Base-by-base conservation (phyloP, 345 rosid genomes). In the Rhizophora apiculata region DNA sequence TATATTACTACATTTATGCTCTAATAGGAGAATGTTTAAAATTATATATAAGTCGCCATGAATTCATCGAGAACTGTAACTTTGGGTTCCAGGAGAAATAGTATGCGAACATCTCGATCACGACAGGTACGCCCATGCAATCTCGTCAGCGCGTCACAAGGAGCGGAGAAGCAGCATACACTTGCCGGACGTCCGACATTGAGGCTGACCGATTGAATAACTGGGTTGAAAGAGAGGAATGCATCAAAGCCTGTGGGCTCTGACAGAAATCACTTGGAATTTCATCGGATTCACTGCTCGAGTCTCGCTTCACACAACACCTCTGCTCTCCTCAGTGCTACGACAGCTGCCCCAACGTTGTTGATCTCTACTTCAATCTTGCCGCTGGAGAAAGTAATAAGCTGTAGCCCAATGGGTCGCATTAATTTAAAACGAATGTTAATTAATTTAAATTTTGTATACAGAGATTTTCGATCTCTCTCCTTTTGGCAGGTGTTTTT, bases 341-440 rank as follows among this genome's bases (percentile, higher is more conserved):
- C 70, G 76, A 79, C 16, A 73, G 72, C 65, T 90, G 98, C 73
- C 86, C 96, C 70, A 90, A 90, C 80, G 69, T 90, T 54, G 83
- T 89, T 30, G 96, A 93, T 71, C 96, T 93, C 31, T 90, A 80
- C 84, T 92, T 86, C 85, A 90, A 86, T 71, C 93, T 92, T 11
- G 98, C 98, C 18, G 92, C 96, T 16, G 96, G 90, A 3, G 98
- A 90, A 93, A 96, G 96, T 92, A 81, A n/a, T 55, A 10, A 55
- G 30, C 15, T 55, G 29, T 20, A 2, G 16, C 15, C 48, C 16
- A 43, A 43, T 3, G 3, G 15, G 48, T 43, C 16, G 48, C 48
- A 43, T 43, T 11, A 13, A 37, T 8, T 37, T 37, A 37, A 37
- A 8, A 8, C 9, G 10, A 8, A 37, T 37, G 43, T 37, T 9